A percentile compares a stretch with the other conserved stretches of the same genome.
phyloP scores from a whole-genome alignment of 495 filamentous ascomycete species.

The Penicillium pancosmium region DNA sequence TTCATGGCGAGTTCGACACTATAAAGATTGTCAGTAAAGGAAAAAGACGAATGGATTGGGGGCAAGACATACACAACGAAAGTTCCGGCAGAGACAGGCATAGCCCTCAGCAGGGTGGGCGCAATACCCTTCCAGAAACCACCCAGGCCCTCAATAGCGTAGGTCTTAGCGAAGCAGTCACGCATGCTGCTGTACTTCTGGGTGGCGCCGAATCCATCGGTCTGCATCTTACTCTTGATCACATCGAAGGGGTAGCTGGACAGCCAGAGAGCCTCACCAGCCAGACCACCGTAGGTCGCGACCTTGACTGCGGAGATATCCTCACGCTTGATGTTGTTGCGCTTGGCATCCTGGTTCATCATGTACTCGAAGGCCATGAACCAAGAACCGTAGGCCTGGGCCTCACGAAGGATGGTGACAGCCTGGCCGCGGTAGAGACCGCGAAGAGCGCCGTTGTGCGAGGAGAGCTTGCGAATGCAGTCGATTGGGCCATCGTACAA shows the following conservation, averaged over 20 bases:
- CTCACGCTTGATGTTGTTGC: slow-evolving; percentile 71
- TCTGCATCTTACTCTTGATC: slow-evolving; percentile 99
- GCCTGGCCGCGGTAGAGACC: slow-evolving; percentile 86
- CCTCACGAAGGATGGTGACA: slow-evolving; percentile 86
- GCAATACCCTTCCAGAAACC: slow-evolving; percentile 97
- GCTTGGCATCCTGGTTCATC: slow-evolving; percentile 84
- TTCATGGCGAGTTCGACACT: slow-evolving; percentile 53
- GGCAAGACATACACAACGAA: slow-evolving; percentile 70
- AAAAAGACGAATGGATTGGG: neutral
- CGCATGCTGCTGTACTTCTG: slow-evolving; percentile 79
- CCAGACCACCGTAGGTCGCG: slow-evolving; percentile 88
- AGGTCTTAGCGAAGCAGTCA: slow-evolving; percentile 88
- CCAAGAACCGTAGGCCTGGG: slow-evolving; percentile 94
- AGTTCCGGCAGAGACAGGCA: slow-evolving; percentile 96
- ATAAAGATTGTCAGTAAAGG: slow-evolving; percentile 15
- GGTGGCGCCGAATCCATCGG: slow-evolving; percentile 77
- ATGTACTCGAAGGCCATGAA: slow-evolving; percentile 94
- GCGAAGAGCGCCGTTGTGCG: slow-evolving; percentile 62
- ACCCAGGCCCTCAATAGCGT: slow-evolving; percentile 69
- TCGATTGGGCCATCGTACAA: slow-evolving; percentile 86
- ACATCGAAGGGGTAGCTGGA: slow-evolving; percentile 94
- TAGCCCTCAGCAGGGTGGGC: slow-evolving; percentile 91
- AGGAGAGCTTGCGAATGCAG: slow-evolving; percentile 81
- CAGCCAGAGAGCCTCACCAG: slow-evolving; percentile 92
- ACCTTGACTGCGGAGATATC: slow-evolving; percentile 83